Evolutionary conservation across 805 yeast species (phyloP).

Genomic region (Metschnikowia baotianmanensis): DNA sequence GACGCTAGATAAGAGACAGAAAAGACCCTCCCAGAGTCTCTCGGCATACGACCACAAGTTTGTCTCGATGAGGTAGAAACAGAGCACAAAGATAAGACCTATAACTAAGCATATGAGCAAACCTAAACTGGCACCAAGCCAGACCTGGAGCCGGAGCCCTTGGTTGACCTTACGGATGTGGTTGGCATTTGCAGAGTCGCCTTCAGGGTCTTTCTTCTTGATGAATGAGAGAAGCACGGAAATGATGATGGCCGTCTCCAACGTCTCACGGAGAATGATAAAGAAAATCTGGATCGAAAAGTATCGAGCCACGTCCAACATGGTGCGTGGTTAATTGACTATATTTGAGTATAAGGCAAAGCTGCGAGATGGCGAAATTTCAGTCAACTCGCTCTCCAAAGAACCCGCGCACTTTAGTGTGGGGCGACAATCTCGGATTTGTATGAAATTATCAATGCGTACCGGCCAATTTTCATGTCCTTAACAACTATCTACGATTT

Average conservation of each 20-base stretch:
- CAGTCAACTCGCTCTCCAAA: no score
- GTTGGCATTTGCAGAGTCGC: constrained; percentile 5
- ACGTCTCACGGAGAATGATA: constrained; percentile 68
- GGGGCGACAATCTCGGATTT: no score
- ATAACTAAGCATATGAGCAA: constrained; percentile 64
- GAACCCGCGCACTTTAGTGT: no score
- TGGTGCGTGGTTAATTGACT: background rate
- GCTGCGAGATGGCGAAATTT: no score
- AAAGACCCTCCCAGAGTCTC: constrained; percentile 83
- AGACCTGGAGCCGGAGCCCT: constrained; percentile 55
- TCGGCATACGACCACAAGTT: constrained; percentile 88
- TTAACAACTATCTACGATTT: no score
- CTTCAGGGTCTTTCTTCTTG: constrained; percentile 41
- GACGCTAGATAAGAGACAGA: constrained; percentile 72
- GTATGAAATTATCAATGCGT: no score
- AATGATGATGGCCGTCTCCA: constrained; percentile 73
- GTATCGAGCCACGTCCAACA: constrained; percentile 24
- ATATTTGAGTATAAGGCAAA: background rate
- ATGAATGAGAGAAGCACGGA: constrained; percentile 72
- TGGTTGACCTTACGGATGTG: constrained; percentile 14
- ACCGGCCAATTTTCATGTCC: no score
- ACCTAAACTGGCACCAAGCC: constrained; percentile 79
- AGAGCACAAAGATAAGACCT: constrained; percentile 67
- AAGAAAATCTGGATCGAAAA: constrained; percentile 75
- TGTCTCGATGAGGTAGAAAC: constrained; percentile 74